Evolutionary conservation across 805 yeast species (phyloP), one percentile per base, ranked within the genome.

Genomic region (Metschnikowia reukaufii): DNA sequence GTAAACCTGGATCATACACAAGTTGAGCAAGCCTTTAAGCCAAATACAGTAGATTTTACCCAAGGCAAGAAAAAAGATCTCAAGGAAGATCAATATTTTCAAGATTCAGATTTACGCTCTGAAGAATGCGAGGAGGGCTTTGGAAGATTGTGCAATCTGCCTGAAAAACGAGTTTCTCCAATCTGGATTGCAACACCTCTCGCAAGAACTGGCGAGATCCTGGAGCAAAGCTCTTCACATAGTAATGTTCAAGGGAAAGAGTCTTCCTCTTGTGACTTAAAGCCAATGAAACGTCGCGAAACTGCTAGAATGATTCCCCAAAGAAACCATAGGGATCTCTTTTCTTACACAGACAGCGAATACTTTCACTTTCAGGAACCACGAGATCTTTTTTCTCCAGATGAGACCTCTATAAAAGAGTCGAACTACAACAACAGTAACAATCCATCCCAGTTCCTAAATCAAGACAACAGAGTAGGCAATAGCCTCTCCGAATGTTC

Each of bases 341-440:
- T 43, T 12, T 43, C 47, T 9, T 43, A 36, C 19, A 43, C 42
- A 16, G 42, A 32, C 4, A 43, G 47, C 35, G 42, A 32, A n/a
- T 18, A 31, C 36, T 36, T 43, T 12, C 36, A 16, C 17, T n/a
- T 41, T 9, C 8, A 31, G 6, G 44, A 41, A 17, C 18, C 36
- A 25, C 21, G 16, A 1, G 29, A 16, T 12, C n/a, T 29, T 4
- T 19, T 16, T n/a, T 16, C 17, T 12, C 44, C 23, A 17, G 10
- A n/a, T 18, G 34, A 25, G 10, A 6, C 15, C 13, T 16, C 31
- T 10, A 34, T 23, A 16, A 34, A 17, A 25, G 39, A 27, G 12
- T 34, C 39, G 7, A 23, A 16, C 17, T 19, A 15, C 37, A 27
- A 32, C 12, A 23, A 19, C 25, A 15, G 15, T 1, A 20, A 19